Conservation (phyloP, 768 basidiomycete genomes). For the Baorangia bicolor region DNA sequence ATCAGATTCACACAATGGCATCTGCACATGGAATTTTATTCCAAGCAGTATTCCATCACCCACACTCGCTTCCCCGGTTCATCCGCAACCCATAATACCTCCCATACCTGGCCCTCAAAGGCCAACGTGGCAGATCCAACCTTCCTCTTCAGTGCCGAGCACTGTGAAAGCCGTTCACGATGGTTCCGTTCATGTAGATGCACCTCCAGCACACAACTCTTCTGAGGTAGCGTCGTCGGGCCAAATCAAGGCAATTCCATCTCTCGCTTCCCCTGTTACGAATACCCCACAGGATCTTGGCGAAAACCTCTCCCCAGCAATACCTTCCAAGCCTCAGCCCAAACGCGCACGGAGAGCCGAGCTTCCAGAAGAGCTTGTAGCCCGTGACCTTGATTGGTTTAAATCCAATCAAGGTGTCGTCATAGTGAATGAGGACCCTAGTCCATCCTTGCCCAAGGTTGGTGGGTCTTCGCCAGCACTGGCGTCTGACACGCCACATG, state of each 20-base stretch:
- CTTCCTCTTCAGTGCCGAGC: not conserved
- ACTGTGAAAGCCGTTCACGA: not conserved
- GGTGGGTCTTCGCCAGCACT: not conserved
- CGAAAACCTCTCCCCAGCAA: not conserved
- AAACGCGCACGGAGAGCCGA: conserved; percentile 24
- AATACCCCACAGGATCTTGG: not conserved
- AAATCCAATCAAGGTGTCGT: conserved; percentile 14
- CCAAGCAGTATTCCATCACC: conserved; percentile 1
- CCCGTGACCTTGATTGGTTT: conserved; percentile 33
- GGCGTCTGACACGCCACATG: not conserved
- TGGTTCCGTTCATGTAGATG: not conserved
- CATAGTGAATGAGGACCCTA: not conserved
- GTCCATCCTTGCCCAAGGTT: not conserved
- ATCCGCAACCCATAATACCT: not conserved
- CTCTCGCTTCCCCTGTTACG: not conserved
- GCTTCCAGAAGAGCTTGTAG: conserved; percentile 23
- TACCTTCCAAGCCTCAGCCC: conserved; percentile 25
- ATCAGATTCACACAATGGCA: conserved; percentile 1
- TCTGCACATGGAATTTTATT: not conserved
- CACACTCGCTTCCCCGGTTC: not conserved
- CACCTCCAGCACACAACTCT: not conserved
- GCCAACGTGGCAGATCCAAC: not conserved
- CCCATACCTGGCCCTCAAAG: not conserved
- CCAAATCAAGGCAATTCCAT: not conserved
- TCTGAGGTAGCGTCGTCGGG: not conserved